Evolutionary conservation across 306 rosid species (phyloP).

Genomic region (Rosa multiflora): DNA sequence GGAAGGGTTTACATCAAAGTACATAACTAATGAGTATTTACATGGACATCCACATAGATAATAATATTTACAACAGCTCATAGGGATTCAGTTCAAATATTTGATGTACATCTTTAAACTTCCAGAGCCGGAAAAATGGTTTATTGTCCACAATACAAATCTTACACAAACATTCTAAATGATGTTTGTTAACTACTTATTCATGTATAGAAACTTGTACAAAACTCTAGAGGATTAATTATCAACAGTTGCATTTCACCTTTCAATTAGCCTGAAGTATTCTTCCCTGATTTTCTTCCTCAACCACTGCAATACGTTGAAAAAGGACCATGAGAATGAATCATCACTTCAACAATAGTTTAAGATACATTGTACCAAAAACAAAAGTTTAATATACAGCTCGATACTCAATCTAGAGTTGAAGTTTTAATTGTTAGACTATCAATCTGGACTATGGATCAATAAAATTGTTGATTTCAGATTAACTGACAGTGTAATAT

Average conservation of each 20-base stretch:
- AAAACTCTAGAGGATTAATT: neutral
- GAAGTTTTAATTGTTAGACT: neutral
- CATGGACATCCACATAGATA: too few species aligned
- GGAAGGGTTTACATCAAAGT: too few species aligned
- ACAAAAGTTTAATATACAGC: neutral
- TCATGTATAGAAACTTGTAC: conserved; percentile 17
- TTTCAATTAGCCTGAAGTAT: conserved; percentile 74
- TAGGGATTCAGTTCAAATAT: conserved; percentile 12
- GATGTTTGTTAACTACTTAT: conserved; percentile 29
- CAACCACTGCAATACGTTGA: conserved; percentile 48
- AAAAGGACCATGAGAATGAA: conserved; percentile 11
- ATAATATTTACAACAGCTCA: too few species aligned
- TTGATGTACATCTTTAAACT: neutral
- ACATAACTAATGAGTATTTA: too few species aligned
- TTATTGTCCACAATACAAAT: conserved; percentile 28
- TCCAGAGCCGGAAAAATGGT: conserved; percentile 8
- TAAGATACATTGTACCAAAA: neutral
- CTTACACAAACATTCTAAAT: conserved; percentile 25
- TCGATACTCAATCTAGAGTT: neutral
- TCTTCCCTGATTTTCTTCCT: conserved; percentile 64
- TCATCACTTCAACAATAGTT: neutral
- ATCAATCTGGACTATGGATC: neutral
- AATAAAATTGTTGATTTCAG: neutral
- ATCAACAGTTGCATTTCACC: conserved; percentile 3
- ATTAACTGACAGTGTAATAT: conserved; percentile 8